Evolutionary conservation across 2,329 filamentous ascomycete species (phyloP).

Genomic region (Aspergillus spinulosporus): DNA sequence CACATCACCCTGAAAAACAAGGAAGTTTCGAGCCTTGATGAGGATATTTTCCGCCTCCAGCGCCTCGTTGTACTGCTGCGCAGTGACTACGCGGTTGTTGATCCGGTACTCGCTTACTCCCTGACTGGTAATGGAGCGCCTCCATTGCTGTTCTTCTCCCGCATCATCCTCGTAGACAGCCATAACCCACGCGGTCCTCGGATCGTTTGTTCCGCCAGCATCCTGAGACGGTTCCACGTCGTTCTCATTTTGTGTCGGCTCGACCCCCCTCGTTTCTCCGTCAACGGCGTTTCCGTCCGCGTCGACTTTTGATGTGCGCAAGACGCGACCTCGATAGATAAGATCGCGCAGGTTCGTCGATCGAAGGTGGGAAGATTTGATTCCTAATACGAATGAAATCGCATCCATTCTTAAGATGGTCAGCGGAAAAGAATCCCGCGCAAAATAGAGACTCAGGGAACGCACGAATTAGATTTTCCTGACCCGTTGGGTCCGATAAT

Average conservation of each 20-base stretch:
- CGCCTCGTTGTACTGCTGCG: constrained; percentile 89
- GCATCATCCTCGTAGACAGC: constrained; percentile 98
- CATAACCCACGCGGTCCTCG: constrained; percentile 97
- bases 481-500: constrained; percentile 99
- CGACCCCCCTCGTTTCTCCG: constrained; percentile 63
- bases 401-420: constrained; percentile 78
- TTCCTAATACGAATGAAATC: constrained; percentile 97
- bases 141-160: constrained; percentile 93
- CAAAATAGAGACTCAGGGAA: constrained; percentile 21
- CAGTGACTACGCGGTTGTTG: constrained; percentile 85
- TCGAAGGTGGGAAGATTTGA: constrained; percentile 96
- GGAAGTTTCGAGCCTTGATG: constrained; percentile 96
- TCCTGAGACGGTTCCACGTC: constrained; percentile 63
- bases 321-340: constrained; percentile 90
- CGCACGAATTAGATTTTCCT: constrained; percentile 95
- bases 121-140: constrained; percentile 83
- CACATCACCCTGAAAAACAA: constrained; percentile 97
- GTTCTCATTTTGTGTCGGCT: constrained; percentile 57
- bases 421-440: constrained; percentile 20
- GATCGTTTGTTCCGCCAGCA: constrained; percentile 65
- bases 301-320: constrained; percentile 90
- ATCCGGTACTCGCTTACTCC: constrained; percentile 95
- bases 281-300: constrained; percentile 71
- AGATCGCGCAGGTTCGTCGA: constrained; percentile 92
- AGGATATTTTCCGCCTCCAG: constrained; percentile 93